These are phyloP conservation scores for Globisporangium solare DNA, from an alignment of 352 stramenopile species.

Conservation along the genomic window DNA sequence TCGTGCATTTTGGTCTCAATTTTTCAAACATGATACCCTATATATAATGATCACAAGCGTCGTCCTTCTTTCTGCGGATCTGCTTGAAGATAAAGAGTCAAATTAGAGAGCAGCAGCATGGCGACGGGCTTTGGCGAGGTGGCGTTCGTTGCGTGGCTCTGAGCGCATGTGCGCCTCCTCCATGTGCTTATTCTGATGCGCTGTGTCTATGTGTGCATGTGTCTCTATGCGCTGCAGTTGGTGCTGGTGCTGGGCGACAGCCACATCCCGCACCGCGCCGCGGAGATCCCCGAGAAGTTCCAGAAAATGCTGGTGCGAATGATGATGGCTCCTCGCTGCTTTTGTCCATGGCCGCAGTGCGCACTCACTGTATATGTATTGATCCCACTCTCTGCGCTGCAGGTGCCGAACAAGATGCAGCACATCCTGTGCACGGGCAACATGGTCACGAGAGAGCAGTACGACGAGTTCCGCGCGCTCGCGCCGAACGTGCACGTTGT, in stretches of 20 bases:
- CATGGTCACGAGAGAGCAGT: slow-evolving; percentile 93
- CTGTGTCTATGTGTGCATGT: too few species aligned
- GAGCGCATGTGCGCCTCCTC: neutral
- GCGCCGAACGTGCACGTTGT: slow-evolving; percentile 96
- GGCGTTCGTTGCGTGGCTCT: neutral
- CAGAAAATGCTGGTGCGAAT: slow-evolving; percentile 84
- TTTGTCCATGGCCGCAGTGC: neutral
- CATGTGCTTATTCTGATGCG: neutral
- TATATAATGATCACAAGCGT: too few species aligned
- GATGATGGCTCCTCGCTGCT: neutral
- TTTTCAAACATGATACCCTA: too few species aligned
- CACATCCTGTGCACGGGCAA: slow-evolving; percentile 99
- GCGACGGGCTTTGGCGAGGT: slow-evolving; percentile 67
- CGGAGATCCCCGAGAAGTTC: slow-evolving; percentile 96
- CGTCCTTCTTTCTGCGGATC: too few species aligned
- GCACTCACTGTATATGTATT: neutral
- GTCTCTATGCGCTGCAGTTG: slow-evolving; percentile 63
- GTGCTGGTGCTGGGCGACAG: slow-evolving; percentile 96
- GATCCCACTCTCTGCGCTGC: slow-evolving; percentile 18
- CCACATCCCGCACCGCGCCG: slow-evolving; percentile 94
- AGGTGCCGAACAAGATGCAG: slow-evolving; percentile 98
- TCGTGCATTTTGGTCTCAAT: neutral
- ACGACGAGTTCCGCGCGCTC: slow-evolving; percentile 93
- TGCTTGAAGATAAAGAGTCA: slow-evolving; percentile 11
- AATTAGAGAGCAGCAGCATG: slow-evolving; percentile 24